Conservation (phyloP, 306 rosid genomes). For the Dalbergia cultrata region DNA sequence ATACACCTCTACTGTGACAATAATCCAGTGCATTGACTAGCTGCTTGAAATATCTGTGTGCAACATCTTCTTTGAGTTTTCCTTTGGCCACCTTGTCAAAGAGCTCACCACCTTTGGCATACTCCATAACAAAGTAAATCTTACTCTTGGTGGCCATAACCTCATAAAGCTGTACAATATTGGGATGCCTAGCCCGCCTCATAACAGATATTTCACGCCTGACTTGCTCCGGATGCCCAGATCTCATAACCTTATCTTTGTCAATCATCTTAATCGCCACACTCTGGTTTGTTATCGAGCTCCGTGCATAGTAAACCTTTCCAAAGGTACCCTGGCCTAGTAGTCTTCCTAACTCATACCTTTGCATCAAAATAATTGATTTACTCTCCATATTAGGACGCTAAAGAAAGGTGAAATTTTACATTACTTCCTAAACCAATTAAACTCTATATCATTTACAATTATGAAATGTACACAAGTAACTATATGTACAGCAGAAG, state of each 20-base stretch:
- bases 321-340: conserved; percentile 91
- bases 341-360: conserved; percentile 80
- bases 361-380: conserved; percentile 61
- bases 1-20: conserved; percentile 93
- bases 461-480: not conserved
- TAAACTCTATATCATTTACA: conserved; percentile 42
- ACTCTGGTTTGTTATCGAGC: conserved; percentile 67
- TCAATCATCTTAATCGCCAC: conserved; percentile 85
- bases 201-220: conserved; percentile 80
- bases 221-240: conserved; percentile 67
- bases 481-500: conserved; percentile 36
- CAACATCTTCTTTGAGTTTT: conserved; percentile 76
- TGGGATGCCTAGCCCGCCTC: conserved; percentile 84
- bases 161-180: conserved; percentile 78
- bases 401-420: conserved; percentile 40
- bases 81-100: conserved; percentile 83
- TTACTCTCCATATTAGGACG: conserved; percentile 67
- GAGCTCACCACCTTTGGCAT: conserved; percentile 93
- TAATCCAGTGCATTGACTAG: conserved; percentile 79
- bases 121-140: conserved; percentile 88
- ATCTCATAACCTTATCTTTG: conserved; percentile 72
- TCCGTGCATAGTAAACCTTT: conserved; percentile 86
- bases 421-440: conserved; percentile 38
- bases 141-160: conserved; percentile 91
- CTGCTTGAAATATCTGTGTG: conserved; percentile 80